Evolutionary conservation across 305 asterid genomes (phyloP).

Genomic region (Stenogyne calaminthoides): DNA sequence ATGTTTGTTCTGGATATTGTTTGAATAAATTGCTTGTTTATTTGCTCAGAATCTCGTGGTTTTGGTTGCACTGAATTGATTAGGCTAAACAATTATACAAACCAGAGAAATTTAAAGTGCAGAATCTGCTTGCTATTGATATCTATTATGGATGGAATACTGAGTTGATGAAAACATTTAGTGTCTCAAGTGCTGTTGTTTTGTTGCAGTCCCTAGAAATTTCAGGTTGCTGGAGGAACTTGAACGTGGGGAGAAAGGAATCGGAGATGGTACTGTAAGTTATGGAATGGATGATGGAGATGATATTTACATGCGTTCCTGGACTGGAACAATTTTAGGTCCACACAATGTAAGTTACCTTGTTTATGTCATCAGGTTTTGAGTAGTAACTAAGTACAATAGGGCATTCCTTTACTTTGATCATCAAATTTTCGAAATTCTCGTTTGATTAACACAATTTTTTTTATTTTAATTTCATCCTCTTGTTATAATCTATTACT

Average conservation of each 20-base stretch:
- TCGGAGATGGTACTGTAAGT: conserved; percentile 89
- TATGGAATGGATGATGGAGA: conserved; percentile 94
- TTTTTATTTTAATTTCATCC: neutral
- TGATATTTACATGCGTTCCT: conserved; percentile 85
- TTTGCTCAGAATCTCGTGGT: neutral
- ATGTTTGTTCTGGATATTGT: neutral
- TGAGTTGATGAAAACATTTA: conserved; percentile 2
- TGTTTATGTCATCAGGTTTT: neutral
- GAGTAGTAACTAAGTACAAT: neutral
- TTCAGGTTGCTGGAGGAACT: conserved; percentile 91
- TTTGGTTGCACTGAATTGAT: neutral
- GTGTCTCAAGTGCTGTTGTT: conserved; percentile 19
- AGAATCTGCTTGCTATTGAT: neutral
- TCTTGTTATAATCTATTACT: neutral
- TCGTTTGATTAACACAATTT: neutral
- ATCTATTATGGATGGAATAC: neutral
- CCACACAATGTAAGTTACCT: conserved; percentile 67
- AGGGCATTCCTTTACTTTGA: neutral
- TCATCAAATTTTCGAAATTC: neutral
- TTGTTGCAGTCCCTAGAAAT: conserved; percentile 78
- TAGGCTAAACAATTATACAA: neutral
- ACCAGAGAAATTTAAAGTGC: neutral
- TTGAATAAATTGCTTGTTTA: neutral
- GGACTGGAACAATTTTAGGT: conserved; percentile 88
- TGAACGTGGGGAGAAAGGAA: conserved; percentile 90